A percentile compares a stretch with the other conserved stretches of the same genome.
phyloP scores from a whole-genome alignment of 140 eudicot species.

The Anethum foeniculum region DNA sequence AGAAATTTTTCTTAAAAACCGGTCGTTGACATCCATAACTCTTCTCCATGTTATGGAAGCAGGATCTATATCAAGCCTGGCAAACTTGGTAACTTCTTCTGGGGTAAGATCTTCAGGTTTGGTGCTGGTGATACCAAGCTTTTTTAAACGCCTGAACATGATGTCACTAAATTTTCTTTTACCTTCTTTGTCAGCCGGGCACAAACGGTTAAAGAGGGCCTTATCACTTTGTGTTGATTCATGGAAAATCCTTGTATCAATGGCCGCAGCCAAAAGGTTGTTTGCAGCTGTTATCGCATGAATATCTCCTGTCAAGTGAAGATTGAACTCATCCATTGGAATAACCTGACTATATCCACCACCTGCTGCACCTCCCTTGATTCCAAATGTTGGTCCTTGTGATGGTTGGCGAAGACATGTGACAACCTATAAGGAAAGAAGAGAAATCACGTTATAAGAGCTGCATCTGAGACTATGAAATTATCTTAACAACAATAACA shows the following conservation, averaged over 20 bases:
- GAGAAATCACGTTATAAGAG: neutral
- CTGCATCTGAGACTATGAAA: neutral
- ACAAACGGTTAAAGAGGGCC: conserved; percentile 72
- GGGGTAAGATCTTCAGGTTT: conserved; percentile 81
- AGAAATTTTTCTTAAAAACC: conserved; percentile 77
- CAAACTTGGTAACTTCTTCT: conserved; percentile 69
- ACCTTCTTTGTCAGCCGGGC: conserved; percentile 88
- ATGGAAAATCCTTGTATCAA: conserved; percentile 87
- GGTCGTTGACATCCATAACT: conserved; percentile 95
- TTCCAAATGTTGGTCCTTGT: conserved; percentile 99
- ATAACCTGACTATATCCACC: conserved; percentile 99
- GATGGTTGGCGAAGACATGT: conserved; percentile 96
- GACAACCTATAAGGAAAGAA: conserved; percentile 51
- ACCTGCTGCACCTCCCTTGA: conserved; percentile 99
- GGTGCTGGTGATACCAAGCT: conserved; percentile 70
- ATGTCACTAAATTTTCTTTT: conserved; percentile 56
- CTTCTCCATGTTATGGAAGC: conserved; percentile 86
- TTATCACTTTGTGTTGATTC: conserved; percentile 78
- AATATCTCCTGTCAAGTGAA: conserved; percentile 92
- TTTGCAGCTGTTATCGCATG: conserved; percentile 98
- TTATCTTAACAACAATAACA: neutral
- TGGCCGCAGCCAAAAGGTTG: conserved; percentile 95
- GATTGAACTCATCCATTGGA: conserved; percentile 99
- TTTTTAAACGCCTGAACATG: conserved; percentile 75
- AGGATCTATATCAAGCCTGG: conserved; percentile 93